A percentile compares a stretch with the other conserved stretches of the same genome.
These are phyloP conservation scores for Stemphylium beticola DNA, from an alignment of 2,329 filamentous ascomycete species.

Conservation along the genomic window DNA sequence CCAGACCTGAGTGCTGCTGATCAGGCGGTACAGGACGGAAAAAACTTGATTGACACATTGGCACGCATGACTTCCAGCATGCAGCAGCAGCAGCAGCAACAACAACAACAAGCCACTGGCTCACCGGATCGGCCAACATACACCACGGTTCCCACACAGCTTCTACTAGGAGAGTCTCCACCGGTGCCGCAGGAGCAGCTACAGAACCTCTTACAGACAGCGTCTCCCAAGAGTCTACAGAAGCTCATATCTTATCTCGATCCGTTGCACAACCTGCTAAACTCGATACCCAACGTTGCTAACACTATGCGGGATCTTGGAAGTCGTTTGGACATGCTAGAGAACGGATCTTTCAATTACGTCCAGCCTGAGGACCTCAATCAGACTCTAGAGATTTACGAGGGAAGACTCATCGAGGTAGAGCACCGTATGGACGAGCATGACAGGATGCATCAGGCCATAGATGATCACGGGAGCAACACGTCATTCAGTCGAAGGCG, in stretches of 20 bases:
- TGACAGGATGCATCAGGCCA: conserved; percentile 43
- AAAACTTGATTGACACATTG: conserved; percentile 41
- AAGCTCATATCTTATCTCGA: conserved; percentile 46
- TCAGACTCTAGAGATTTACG: conserved; percentile 70
- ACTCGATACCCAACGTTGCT: conserved; percentile 48
- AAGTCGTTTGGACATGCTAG: conserved; percentile 70
- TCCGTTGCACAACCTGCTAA: conserved; percentile 46
- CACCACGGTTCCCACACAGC: conserved; percentile 29
- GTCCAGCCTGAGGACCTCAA: conserved; percentile 71
- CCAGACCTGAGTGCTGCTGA: conserved; percentile 48
- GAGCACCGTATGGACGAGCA: conserved; percentile 61
- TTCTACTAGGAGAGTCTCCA: conserved; percentile 33
- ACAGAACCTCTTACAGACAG: conserved; percentile 36
- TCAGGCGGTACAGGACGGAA: conserved; percentile 45
- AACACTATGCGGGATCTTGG: conserved; percentile 66
- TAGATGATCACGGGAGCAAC: conserved; percentile 39
- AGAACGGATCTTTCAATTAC: conserved; percentile 72
- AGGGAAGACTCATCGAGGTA: conserved; percentile 71
- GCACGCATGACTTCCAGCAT: conserved; percentile 31
- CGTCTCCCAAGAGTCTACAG: conserved; percentile 42
- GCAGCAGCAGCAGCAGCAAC: conserved; percentile 28
- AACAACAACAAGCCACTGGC: conserved; percentile 8
- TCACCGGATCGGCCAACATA: conserved; percentile 23
- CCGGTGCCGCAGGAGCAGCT: conserved; percentile 39
- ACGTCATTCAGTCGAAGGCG: conserved; percentile 36